phyloP scores from a whole-genome alignment of 202 grass and related monocot genomes.

The Carex arenaria region DNA sequence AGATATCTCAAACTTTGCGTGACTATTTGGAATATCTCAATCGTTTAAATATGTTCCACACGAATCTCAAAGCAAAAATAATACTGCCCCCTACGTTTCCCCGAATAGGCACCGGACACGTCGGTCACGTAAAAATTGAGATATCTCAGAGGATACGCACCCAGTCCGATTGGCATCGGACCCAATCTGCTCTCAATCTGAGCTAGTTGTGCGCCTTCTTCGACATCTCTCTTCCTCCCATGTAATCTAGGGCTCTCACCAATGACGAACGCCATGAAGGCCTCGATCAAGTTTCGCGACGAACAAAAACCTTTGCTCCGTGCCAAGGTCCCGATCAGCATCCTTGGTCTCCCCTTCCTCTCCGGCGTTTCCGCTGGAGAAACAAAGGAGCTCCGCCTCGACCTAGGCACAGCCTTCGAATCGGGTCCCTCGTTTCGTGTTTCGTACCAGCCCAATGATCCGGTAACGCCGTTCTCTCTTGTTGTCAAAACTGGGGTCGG shows the following conservation, averaged over 20 bases:
- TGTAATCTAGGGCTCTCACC: background rate
- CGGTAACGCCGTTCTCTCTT: slow-evolving; percentile 53
- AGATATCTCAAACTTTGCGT: too few relatives aligned
- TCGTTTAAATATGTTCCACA: too few relatives aligned
- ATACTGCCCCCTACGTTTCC: too few relatives aligned
- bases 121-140: too few relatives aligned
- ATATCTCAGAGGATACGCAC: too few relatives aligned
- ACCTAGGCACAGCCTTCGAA: slow-evolving; percentile 59
- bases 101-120: too few relatives aligned
- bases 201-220: background rate
- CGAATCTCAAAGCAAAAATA: too few relatives aligned
- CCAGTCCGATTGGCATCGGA: too few relatives aligned
- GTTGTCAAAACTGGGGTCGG: slow-evolving; percentile 60
- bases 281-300: slow-evolving; percentile 84
- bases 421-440: slow-evolving; percentile 57
- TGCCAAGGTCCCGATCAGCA: slow-evolving; percentile 70
- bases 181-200: background rate
- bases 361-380: slow-evolving; percentile 60
- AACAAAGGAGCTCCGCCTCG: slow-evolving; percentile 60
- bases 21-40: too few relatives aligned
- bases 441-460: slow-evolving; percentile 76
- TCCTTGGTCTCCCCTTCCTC: slow-evolving; percentile 78
- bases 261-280: slow-evolving; percentile 51
- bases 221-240: slow-evolving; percentile 39
- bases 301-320: slow-evolving; percentile 64